phyloP scores from a whole-genome alignment of 805 yeast genomes.

The Geotrichum ghanense region DNA sequence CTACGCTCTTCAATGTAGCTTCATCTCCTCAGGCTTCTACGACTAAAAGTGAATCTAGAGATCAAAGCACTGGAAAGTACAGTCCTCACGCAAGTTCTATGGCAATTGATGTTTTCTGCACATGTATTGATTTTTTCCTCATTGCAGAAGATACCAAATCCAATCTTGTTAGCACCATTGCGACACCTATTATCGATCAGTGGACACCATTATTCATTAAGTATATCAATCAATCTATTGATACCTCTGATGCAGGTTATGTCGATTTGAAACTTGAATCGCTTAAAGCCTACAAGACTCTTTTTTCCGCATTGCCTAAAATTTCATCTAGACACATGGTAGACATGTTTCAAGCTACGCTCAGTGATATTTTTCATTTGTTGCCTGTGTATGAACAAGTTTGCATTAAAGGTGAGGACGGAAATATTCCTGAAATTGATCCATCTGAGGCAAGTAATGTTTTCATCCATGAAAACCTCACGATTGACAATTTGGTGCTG shows the following conservation, averaged over 20 bases:
- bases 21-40: slow-evolving; percentile 19
- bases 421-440: background rate
- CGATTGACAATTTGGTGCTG: background rate
- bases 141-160: slow-evolving; percentile 13
- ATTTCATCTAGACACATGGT: background rate
- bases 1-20: slow-evolving; percentile 14
- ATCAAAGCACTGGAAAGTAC: background rate
- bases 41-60: slow-evolving; percentile 17
- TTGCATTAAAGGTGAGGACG: background rate
- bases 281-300: background rate
- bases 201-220: background rate
- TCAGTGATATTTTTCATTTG: background rate
- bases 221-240: background rate
- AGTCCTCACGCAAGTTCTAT: slow-evolving; percentile 10
- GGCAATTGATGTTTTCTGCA: slow-evolving; percentile 25
- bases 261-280: background rate
- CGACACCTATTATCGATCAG: background rate
- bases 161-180: slow-evolving; percentile 3
- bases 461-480: background rate
- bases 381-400: background rate
- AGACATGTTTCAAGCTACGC: background rate
- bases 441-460: background rate
- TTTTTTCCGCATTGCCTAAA: background rate
- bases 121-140: slow-evolving; percentile 21
- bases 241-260: slow-evolving; percentile 1